Evolutionary conservation across 1,284 basidiomycete species (phyloP).

Genomic region (Heterobasidion irregulare): DNA sequence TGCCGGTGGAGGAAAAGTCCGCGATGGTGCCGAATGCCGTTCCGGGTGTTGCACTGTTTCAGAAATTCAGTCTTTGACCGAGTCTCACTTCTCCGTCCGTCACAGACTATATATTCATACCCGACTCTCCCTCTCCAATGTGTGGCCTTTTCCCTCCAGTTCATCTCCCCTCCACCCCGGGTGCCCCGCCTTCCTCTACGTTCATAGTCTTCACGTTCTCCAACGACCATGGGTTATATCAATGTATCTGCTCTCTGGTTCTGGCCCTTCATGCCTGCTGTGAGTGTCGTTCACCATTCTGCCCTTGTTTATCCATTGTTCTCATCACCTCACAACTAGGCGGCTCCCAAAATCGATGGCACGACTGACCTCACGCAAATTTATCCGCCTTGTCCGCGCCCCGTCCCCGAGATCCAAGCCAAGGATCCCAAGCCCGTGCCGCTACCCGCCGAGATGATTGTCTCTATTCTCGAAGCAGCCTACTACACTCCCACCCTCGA

Average conservation of each 20-base stretch:
- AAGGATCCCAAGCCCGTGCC: not conserved
- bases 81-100: not conserved
- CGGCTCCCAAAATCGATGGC: not conserved
- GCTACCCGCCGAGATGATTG: slow-evolving; percentile 54
- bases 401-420: not conserved
- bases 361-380: not conserved
- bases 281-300: not conserved
- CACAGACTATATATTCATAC: not conserved
- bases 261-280: not conserved
- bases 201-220: not conserved
- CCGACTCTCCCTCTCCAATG: not conserved
- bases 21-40: not conserved
- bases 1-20: not conserved
- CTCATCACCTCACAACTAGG: not conserved
- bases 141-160: not conserved
- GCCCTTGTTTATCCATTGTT: not conserved
- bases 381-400: not conserved
- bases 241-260: not conserved
- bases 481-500: slow-evolving; percentile 30
- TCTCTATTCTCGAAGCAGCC: slow-evolving; percentile 51
- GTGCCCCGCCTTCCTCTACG: not conserved
- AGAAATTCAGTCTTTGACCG: not conserved
- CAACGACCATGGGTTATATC: not conserved
- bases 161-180: not conserved
- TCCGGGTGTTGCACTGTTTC: not conserved